Conservation (phyloP, 495 filamentous ascomycete genomes). For the Penicillium samsonianum region DNA sequence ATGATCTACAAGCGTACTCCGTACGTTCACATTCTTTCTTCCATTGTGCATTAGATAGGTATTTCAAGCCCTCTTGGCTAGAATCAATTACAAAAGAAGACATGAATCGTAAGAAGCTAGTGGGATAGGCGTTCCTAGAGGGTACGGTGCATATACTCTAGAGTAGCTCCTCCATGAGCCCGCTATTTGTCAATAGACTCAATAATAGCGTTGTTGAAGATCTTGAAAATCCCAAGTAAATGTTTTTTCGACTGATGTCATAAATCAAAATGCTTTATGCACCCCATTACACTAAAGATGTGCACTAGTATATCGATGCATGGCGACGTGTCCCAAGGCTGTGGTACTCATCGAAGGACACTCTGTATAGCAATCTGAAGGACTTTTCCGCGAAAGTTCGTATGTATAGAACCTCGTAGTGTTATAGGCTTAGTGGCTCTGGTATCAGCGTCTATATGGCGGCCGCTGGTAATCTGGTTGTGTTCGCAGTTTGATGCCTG, state of each 20-base stretch:
- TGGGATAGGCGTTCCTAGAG: too few species aligned
- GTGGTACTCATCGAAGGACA: not conserved
- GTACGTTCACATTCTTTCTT: not conserved
- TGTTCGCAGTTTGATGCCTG: not conserved
- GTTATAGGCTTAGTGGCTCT: not conserved
- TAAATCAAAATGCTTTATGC: not conserved
- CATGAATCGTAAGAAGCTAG: not conserved
- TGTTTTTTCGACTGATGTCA: not conserved
- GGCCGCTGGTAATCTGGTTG: not conserved
- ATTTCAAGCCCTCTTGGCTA: not conserved
- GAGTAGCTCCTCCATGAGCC: too few species aligned
- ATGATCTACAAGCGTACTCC: slow-evolving; percentile 1
- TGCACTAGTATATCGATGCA: not conserved
- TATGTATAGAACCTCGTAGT: not conserved
- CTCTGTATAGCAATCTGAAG: not conserved
- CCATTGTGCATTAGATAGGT: not conserved
- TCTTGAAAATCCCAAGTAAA: not conserved
- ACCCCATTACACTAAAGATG: not conserved
- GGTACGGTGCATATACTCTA: too few species aligned
- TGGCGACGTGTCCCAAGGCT: not conserved
- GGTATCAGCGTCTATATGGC: not conserved
- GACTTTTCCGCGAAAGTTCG: not conserved
- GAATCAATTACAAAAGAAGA: not conserved
- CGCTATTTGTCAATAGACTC: not conserved
- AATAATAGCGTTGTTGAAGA: not conserved